Evolutionary conservation across 2,329 filamentous ascomycete genomes (phyloP), one percentile per base, ranked within the genome.

Genomic region (Sporothrix euskadiensis): DNA sequence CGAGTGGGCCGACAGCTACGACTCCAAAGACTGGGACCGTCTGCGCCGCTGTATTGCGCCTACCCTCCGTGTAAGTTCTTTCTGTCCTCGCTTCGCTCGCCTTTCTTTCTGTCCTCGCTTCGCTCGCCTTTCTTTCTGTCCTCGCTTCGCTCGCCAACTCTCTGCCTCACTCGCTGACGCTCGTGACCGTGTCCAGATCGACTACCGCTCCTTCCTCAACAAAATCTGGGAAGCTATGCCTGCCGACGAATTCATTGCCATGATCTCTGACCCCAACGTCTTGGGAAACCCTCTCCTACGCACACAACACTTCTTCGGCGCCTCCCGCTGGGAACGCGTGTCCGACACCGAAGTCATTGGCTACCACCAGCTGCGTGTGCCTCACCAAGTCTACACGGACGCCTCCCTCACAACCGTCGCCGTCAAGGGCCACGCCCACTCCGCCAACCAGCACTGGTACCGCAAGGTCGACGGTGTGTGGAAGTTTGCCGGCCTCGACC

Each of bases 201-300:
- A 94, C 84, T 94, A 94, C 86, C 88, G 87, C 69, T 85, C 86
- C 56, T 88, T 90, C 80, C 85, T 88, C 71, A 84, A 88, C 80
- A 86, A 86, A 78, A 80, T 87, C 73, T 90, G 88, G 88, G 85
- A 88, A 68, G 83, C 85, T 69, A 90, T 91, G 88, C 83, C 87
- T 1, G 87, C 88, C 0, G 84, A 87, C 3, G 87, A 90, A n/a
- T 91, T 86, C 81, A 82, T 90, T 79, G 78, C 80, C 75, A 90
- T 91, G 88, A 83, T 89, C 76, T 88, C 87, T 35, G 83, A 85
- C 78, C 81, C 83, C 26, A 80, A 83, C 2, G 88, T 91, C 75
- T 83, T 91, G 35, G 89, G 89, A 74, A 87, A 90, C 81, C 85
- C 85, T 47, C 84, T 87, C 26, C 83, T 91, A 73, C 87, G 86